phyloP scores from a whole-genome alignment of 331 rosid genomes.

The Rhamnella rubrinervis region DNA sequence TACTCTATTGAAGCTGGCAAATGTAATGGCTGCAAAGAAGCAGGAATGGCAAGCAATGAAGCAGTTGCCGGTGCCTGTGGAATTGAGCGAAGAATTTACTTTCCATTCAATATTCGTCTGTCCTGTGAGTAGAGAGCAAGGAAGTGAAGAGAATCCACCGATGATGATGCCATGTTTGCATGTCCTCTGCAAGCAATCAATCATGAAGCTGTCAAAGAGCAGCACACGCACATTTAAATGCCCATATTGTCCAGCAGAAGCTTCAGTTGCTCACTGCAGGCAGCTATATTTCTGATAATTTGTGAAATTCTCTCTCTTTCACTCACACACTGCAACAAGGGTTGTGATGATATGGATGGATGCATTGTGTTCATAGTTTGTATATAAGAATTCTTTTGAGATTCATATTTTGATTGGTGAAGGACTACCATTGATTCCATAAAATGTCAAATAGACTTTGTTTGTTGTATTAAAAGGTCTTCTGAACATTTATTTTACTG shows the following conservation, averaged over 20 bases:
- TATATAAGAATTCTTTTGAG: constrained; percentile 41
- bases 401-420: constrained; percentile 26
- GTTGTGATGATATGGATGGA: constrained; percentile 19
- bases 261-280: constrained; percentile 58
- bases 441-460: constrained; percentile 32
- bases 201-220: constrained; percentile 65
- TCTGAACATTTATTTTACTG: no score
- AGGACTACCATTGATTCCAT: constrained; percentile 21
- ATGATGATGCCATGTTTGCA: constrained; percentile 83
- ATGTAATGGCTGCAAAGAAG: constrained; percentile 84
- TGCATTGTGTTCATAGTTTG: constrained; percentile 41
- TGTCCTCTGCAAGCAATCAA: constrained; percentile 88
- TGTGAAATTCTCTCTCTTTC: neutral
- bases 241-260: constrained; percentile 77
- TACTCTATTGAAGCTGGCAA: constrained; percentile 71
- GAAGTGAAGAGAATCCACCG: constrained; percentile 82
- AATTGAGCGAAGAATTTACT: constrained; percentile 79
- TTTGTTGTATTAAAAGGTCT: neutral
- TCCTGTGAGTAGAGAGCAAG: constrained; percentile 87
- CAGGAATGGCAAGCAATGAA: constrained; percentile 83
- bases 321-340: constrained; percentile 3
- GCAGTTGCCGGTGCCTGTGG: constrained; percentile 81
- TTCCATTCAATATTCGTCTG: constrained; percentile 87
- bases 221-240: constrained; percentile 71
- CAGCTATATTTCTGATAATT: constrained; percentile 58